Conservation (phyloP, 148 eudicot genomes). For the Polygonum maritimum region DNA sequence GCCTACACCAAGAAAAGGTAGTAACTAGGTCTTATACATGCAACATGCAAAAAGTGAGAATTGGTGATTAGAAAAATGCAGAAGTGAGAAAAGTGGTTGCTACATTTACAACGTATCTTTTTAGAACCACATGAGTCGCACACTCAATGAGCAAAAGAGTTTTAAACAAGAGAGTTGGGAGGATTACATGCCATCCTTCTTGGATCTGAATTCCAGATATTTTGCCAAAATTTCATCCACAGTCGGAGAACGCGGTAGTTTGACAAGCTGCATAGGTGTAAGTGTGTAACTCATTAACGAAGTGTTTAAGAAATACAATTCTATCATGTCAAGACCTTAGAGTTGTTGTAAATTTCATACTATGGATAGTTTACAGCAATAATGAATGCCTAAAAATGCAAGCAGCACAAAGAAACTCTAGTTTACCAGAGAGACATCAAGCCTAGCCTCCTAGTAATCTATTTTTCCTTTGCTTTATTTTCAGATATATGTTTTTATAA, state of each 20-base stretch:
- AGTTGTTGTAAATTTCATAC: background rate
- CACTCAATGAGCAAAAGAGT: background rate
- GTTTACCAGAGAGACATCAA: background rate
- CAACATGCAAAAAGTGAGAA: background rate
- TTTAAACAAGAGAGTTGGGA: background rate
- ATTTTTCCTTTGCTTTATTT: background rate
- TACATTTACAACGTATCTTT: background rate
- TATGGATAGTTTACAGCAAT: background rate
- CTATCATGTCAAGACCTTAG: background rate
- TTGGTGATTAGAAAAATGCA: background rate
- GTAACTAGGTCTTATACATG: background rate
- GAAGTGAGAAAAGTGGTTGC: background rate
- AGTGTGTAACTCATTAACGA: background rate
- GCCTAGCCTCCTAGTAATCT: background rate
- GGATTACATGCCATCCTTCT: conserved; percentile 87
- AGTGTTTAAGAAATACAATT: background rate
- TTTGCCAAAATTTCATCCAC: conserved; percentile 74
- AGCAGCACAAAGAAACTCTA: background rate
- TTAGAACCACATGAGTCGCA: background rate
- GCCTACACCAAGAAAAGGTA: conserved; percentile 28
- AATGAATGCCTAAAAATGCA: background rate
- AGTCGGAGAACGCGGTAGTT: conserved; percentile 82
- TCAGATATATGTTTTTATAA: background rate
- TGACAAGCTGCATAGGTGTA: conserved; percentile 64
- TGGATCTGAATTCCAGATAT: conserved; percentile 75